These are phyloP conservation scores for Solanum raphanifolium DNA, from an alignment of 257 asterid genomes.

Conservation along the genomic window DNA sequence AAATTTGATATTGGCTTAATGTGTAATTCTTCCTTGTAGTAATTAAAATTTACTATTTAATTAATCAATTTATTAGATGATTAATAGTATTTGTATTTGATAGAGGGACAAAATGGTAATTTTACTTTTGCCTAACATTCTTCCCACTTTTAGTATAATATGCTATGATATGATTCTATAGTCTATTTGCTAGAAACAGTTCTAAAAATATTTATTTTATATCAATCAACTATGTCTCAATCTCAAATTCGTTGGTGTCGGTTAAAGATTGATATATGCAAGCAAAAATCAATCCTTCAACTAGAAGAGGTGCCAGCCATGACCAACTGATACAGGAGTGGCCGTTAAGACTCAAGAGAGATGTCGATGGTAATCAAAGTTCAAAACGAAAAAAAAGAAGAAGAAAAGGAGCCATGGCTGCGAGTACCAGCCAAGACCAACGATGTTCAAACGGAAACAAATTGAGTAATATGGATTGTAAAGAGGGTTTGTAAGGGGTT, in stretches of 20 bases:
- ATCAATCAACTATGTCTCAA: not conserved
- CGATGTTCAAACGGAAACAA: not conserved
- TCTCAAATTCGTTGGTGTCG: not conserved
- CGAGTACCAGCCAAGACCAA: not conserved
- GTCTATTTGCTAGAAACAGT: not conserved
- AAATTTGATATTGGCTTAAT: too few relatives aligned
- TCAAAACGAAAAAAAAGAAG: not conserved
- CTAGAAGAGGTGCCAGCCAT: not conserved
- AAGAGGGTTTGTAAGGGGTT: not conserved
- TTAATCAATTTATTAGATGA: too few relatives aligned
- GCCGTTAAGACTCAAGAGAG: not conserved
- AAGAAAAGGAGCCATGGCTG: not conserved
- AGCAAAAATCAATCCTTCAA: not conserved
- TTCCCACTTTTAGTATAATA: too few relatives aligned
- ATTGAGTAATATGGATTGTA: not conserved
- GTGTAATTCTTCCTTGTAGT: too few relatives aligned
- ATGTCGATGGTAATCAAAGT: not conserved
- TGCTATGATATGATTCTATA: not conserved
- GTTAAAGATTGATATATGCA: not conserved
- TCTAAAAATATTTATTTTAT: not conserved
- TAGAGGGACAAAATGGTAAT: too few relatives aligned
- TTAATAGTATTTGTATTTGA: too few relatives aligned
- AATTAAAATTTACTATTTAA: too few relatives aligned
- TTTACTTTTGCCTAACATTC: too few relatives aligned
- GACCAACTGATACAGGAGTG: not conserved